These are phyloP conservation scores for Macroventuria anomochaeta DNA, from an alignment of 2,329 filamentous ascomycete genomes.

Conservation along the genomic window DNA sequence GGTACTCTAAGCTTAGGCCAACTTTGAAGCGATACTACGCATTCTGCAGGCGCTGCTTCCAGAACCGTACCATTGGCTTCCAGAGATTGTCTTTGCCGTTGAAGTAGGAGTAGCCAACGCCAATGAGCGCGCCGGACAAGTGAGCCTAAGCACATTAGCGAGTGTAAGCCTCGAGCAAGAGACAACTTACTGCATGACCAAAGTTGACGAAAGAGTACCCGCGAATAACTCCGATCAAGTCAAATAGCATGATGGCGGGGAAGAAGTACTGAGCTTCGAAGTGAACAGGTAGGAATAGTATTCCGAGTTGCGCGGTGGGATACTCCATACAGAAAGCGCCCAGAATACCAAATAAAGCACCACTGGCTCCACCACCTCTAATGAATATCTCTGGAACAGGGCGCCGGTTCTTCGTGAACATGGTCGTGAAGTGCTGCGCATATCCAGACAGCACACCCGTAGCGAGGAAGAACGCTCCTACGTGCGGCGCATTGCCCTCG, in stretches of 20 bases:
- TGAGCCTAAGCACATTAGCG: constrained; percentile 41
- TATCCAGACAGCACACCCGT: constrained; percentile 40
- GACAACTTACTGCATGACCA: constrained; percentile 43
- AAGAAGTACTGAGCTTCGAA: constrained; percentile 43
- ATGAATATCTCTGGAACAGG: constrained; percentile 33
- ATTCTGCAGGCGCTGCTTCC: constrained; percentile 34
- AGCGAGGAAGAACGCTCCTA: constrained; percentile 40
- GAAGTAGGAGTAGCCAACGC: constrained; percentile 42
- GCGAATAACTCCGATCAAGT: constrained; percentile 40
- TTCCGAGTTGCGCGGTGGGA: constrained; percentile 36
- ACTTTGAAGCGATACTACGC: background rate
- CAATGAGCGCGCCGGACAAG: constrained; percentile 38
- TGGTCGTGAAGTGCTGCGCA: constrained; percentile 38
- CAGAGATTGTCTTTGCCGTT: constrained; percentile 43
- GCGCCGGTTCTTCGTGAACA: constrained; percentile 31
- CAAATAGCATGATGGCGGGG: constrained; percentile 42
- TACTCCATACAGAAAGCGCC: constrained; percentile 43
- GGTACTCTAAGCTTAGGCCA: background rate
- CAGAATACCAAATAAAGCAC: constrained; percentile 41
- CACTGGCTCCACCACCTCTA: constrained; percentile 43
- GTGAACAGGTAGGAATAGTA: constrained; percentile 41
- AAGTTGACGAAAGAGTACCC: constrained; percentile 39
- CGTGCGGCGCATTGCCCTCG: constrained; percentile 39
- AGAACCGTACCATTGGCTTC: constrained; percentile 43
- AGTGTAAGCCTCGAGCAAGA: background rate